phyloP scores from a whole-genome alignment of 768 basidiomycete species.

The Daedaleopsis nitida region DNA sequence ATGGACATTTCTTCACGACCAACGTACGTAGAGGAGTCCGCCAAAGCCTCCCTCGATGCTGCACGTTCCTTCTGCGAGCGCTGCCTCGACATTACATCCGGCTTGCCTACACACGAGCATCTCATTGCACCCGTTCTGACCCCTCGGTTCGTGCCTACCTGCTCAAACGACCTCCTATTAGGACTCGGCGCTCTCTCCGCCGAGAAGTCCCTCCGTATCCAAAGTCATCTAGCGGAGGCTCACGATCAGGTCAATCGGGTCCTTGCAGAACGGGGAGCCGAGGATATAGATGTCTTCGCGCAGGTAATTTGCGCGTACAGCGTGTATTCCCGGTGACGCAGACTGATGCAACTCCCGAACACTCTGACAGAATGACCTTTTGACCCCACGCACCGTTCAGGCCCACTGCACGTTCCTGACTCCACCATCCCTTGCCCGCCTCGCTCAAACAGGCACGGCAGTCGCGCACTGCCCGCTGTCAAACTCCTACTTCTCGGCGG shows the following conservation, averaged over 20 bases:
- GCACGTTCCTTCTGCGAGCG: constrained; percentile 58
- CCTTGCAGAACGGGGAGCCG: constrained; percentile 51
- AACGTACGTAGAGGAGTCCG: constrained; percentile 68
- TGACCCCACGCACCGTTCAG: constrained; percentile 71
- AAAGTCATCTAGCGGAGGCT: constrained; percentile 85
- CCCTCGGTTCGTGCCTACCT: constrained; percentile 89
- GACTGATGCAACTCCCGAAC: not conserved
- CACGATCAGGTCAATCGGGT: constrained; percentile 79
- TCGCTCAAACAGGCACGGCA: constrained; percentile 54
- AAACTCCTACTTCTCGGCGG: constrained; percentile 82
- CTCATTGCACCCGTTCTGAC: constrained; percentile 84
- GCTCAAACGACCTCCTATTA: constrained; percentile 67
- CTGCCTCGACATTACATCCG: constrained; percentile 44
- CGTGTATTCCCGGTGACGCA: no score
- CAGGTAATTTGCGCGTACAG: constrained; percentile 39
- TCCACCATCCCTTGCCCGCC: constrained; percentile 48
- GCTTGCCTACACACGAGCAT: constrained; percentile 45
- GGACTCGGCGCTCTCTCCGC: constrained; percentile 61
- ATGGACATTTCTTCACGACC: constrained; percentile 81
- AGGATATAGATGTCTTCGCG: constrained; percentile 79
- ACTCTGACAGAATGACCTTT: constrained; percentile 50
- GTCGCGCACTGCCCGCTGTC: constrained; percentile 90
- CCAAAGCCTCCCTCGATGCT: constrained; percentile 48
- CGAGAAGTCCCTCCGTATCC: constrained; percentile 53
- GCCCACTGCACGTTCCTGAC: constrained; percentile 88